phyloP scores from a whole-genome alignment of 2,329 filamentous ascomycete species.

The Nothophaeocryptopus gaeumannii region DNA sequence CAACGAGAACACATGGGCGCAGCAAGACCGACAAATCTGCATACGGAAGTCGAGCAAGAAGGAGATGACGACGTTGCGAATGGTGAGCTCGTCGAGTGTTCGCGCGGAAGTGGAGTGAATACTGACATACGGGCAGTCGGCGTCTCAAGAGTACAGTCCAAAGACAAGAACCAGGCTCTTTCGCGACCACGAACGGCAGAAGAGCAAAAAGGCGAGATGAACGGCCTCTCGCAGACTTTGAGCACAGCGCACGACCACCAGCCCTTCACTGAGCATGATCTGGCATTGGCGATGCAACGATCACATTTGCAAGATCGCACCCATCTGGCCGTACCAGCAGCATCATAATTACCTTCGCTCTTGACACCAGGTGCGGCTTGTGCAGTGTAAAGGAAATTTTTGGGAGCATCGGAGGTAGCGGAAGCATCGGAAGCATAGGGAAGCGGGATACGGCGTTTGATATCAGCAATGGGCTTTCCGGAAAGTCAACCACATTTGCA shows the following conservation, averaged over 20 bases:
- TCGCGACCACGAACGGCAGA: conserved; percentile 32
- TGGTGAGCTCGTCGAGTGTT: conserved; percentile 37
- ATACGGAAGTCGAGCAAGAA: conserved; percentile 40
- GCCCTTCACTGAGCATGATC: conserved; percentile 46
- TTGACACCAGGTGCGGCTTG: too few relatives aligned
- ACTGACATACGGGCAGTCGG: conserved; percentile 29
- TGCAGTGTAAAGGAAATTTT: too few relatives aligned
- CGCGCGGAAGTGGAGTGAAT: background rate
- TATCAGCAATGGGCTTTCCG: too few relatives aligned
- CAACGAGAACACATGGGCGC: conserved; percentile 21
- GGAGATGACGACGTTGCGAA: conserved; percentile 48
- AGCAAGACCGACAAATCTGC: conserved; percentile 28
- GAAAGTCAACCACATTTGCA: too few relatives aligned
- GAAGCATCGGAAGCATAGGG: too few relatives aligned
- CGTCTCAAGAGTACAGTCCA: conserved; percentile 34
- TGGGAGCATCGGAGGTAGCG: too few relatives aligned
- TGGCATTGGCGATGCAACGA: conserved; percentile 43
- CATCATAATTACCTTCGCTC: too few relatives aligned
- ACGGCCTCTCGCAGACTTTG: conserved; percentile 23
- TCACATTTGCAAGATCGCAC: conserved; percentile 41
- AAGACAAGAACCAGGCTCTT: conserved; percentile 23
- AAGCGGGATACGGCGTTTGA: too few relatives aligned
- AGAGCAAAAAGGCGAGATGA: conserved; percentile 16
- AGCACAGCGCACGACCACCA: conserved; percentile 35
- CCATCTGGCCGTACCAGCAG: conserved; percentile 29